Base-by-base conservation (phyloP, 148 eudicot genomes). In the Selenicereus undatus region DNA sequence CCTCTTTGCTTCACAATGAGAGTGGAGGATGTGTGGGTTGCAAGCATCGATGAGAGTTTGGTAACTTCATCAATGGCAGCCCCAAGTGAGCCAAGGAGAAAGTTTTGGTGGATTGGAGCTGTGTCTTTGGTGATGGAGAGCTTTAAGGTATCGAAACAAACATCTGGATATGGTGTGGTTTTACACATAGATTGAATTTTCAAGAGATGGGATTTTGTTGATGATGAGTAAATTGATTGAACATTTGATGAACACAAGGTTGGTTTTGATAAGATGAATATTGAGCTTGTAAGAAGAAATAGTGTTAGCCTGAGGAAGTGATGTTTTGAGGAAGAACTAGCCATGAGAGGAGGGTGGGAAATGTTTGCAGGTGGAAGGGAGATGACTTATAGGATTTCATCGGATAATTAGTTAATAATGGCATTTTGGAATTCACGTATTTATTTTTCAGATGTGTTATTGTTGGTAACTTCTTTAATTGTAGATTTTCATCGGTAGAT, bases 161-260 rank as follows among this genome's bases (percentile, higher is more conserved):
- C 71, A 29, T 89, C 76, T 22, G 98, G 98, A 86, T 90, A 83
- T 78, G 98, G 98, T 27, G 94, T 89, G 72, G 90, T 82, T 56
- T 87, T 88, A 88, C 98, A 95, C 36, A 85, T 8, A 24, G 91
- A 82, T 84, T 82, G 76, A 27, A 89, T 77, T 50, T 78, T 72
- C 72, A 86, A 74, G 22, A 86, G 82, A 45, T 84, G 86, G 62
- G 81, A 27, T 21, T 17, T 27, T 35, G 13, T 48, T 48, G 12
- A 27, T 10, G 24, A 42, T 16, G 24, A 42, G n/a, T 30, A 4
- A 39, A 39, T 73, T 56, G 79, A 16, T 6, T 66, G 58, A 18
- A 21, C 13, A 56, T 11, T 50, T 76, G 70, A 50, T 48, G 73
- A 79, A 70, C 51, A 32, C 17, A 50, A 52, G 64, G 83, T 56